Evolutionary conservation across 2,329 filamentous ascomycete species (phyloP), one percentile per base, ranked within the genome.

Genomic region (Pseudopithomyces chartarum): DNA sequence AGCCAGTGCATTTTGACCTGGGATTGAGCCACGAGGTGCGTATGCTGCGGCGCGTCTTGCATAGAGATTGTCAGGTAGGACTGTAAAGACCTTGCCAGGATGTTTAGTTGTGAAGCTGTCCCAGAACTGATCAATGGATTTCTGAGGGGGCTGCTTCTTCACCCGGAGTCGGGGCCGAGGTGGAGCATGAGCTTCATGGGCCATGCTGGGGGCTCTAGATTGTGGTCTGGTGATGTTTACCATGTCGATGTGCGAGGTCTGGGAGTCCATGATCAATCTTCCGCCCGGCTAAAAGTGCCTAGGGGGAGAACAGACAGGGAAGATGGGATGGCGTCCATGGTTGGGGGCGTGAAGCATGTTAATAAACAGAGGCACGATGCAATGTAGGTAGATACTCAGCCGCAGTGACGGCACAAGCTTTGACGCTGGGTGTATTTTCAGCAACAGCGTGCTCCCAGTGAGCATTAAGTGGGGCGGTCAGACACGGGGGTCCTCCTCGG

Each of bases 91-190:
- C 78, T 90, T 91, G 15, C 90, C 89, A 0, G 89, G 90, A 23
- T 83, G 82, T 67, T 88, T 90, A 50, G 87, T 86, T 68, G 83
- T 85, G 66, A 88, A 89, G 57, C 85, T 87, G 51, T 81, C 76
- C 90, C 90, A 93, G 69, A 92, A 92, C 58, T 89, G 84, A 62
- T 90, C 85, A 55, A 93, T 84, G 23, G 80, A 82, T 56, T 86
- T 82, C 71, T 93, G 90, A 0, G 88, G 87, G 7, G 85, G 77
- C 13, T 84, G 79, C 60, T 83, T 81, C 66, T 82, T 79, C 36
- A 65, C 68, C 22, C 62, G 61, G 23, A 67, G 63, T 15, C 63
- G 66, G 13, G 67, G 62, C 13, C 67, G 67, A 32, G 60, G 56
- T 1, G 54, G 55, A 15, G 58, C 60, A 15, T 58, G 62, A 19